phyloP scores from a whole-genome alignment of 208 protist genomes.

The Leishmania turanica region DNA sequence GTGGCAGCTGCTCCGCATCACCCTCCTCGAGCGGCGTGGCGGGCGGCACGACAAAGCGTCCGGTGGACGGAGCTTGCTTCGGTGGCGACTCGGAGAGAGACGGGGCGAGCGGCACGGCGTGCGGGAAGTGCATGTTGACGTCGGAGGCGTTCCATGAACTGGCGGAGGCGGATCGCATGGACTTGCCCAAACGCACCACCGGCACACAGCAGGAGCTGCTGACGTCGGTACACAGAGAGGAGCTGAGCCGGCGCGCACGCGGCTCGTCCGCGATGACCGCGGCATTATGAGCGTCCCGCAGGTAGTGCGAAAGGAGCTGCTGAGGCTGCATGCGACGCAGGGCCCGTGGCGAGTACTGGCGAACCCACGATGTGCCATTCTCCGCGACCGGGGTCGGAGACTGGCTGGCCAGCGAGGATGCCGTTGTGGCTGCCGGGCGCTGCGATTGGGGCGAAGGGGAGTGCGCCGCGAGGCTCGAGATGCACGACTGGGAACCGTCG shows the following conservation, averaged over 20 bases:
- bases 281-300: background rate
- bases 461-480: constrained; percentile 7
- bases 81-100: background rate
- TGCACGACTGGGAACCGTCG: constrained; percentile 17
- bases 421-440: background rate
- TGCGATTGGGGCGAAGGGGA: constrained; percentile 4
- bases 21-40: background rate
- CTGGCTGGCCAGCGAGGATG: background rate
- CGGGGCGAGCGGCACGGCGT: background rate
- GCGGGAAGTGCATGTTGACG: background rate
- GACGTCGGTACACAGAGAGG: constrained; percentile 17
- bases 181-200: constrained; percentile 7
- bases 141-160: constrained; percentile 11
- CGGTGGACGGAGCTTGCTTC: background rate
- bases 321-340: background rate
- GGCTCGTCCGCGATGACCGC: background rate
- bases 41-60: constrained; percentile 18
- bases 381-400: background rate
- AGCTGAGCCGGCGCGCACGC: background rate
- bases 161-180: constrained; percentile 8
- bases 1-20: background rate
- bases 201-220: constrained; percentile 3
- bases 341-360: background rate
- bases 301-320: background rate
- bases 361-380: background rate